phyloP scores from a whole-genome alignment of 2,329 filamentous ascomycete species.

The Pseudohalonectria lignicola region DNA sequence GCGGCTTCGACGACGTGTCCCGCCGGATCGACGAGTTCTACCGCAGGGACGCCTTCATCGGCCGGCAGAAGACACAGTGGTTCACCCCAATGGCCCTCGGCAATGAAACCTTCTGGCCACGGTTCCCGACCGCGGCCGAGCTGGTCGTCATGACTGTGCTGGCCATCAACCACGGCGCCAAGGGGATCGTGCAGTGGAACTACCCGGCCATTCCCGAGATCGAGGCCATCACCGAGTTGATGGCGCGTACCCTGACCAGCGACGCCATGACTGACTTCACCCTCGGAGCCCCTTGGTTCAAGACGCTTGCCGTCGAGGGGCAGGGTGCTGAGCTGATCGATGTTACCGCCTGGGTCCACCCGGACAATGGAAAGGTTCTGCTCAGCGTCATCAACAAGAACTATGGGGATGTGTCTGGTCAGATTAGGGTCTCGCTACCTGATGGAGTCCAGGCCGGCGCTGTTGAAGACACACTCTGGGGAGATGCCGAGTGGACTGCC shows the following conservation, averaged over 20 bases:
- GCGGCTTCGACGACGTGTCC: background rate
- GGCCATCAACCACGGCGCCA: slow-evolving; percentile 33
- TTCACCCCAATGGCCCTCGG: background rate
- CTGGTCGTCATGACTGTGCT: slow-evolving; percentile 30
- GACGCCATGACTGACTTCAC: background rate
- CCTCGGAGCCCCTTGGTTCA: background rate
- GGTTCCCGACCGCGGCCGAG: slow-evolving; percentile 30
- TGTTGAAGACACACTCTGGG: background rate
- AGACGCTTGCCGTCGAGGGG: background rate
- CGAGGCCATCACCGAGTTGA: background rate
- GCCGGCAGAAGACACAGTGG: background rate
- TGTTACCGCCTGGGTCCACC: background rate
- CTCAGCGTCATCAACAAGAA: background rate
- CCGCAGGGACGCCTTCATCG: background rate
- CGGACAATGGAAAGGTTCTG: background rate
- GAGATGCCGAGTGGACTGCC: background rate
- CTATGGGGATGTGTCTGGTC: background rate
- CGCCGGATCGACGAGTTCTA: background rate
- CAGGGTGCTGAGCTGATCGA: background rate
- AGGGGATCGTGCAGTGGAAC: slow-evolving; percentile 31
- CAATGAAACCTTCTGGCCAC: slow-evolving; percentile 29
- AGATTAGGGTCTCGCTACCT: background rate
- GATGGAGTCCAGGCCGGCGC: background rate
- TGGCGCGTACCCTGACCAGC: background rate
- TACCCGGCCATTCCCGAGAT: slow-evolving; percentile 20